Evolutionary conservation across 768 basidiomycete species (phyloP), one percentile per base, ranked within the genome.

Genomic region (Boletus sp.): DNA sequence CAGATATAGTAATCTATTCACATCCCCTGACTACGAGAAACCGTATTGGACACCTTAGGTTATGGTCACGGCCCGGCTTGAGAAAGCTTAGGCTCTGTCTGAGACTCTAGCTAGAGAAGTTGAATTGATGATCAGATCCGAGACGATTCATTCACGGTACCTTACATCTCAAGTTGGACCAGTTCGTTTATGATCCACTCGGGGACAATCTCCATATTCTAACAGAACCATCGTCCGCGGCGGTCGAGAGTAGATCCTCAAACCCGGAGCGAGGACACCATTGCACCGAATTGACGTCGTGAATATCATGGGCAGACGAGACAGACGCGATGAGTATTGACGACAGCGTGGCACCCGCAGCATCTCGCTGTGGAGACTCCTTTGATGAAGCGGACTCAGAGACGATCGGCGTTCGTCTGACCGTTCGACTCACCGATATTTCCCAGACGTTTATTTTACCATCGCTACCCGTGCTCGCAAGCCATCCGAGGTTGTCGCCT

Each of bases 391-490:
- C 5, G 18, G 47, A 44, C 5, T 61, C 41, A 53, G 58, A 39
- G 40, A 24, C 48, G 28, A 57, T 46, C 2, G 6, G 2, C 39
- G 32, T 55, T 37, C 18, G 28, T 37, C 56, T 2, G 15, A 47
- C 14, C 30, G 7, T 24, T 24, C 17, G 10, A 70, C 81, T 37
- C 61, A 87, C 89, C 58, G 73, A 74, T 33, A 98, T 73, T 58
- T 90, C 84, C 88, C 91, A 96, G 7, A 98, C 74, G 29, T 88
- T 81, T 41, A 98, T 80, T 45, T 75, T 76, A 1, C 95, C 97
- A 68, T 99, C 97, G 0, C 92, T 85, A 0, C 93, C 93, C 2
- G 84, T 84, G 54, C 86, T 91, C 0, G 92, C 93, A 11, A 98
- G 69, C 83, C 94, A 88, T 1, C 96, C 96, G 5, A 94, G 71